phyloP scores from a whole-genome alignment of 441 rosid species.

The Melastoma candidum region DNA sequence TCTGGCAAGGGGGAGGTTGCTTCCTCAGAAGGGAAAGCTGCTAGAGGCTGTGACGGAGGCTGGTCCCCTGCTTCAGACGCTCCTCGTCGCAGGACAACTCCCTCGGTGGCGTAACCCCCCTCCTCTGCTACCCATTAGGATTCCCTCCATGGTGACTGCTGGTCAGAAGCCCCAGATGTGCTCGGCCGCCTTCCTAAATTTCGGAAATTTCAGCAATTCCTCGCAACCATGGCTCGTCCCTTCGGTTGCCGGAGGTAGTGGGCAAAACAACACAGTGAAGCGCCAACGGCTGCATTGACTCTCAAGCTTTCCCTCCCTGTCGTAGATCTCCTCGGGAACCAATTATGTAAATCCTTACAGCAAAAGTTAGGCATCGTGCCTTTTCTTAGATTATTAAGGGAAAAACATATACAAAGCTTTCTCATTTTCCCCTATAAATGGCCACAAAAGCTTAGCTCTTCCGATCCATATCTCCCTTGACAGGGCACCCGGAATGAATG shows the following conservation, averaged over 20 bases:
- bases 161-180: conserved; percentile 26
- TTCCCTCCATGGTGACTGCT: conserved; percentile 25
- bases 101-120: conserved; percentile 96
- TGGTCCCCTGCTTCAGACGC: conserved; percentile 71
- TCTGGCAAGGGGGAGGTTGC: conserved; percentile 34
- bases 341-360: too few relatives aligned
- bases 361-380: too few relatives aligned
- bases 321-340: too few relatives aligned
- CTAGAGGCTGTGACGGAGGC: conserved; percentile 59
- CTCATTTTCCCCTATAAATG: too few relatives aligned
- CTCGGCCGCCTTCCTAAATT: conserved; percentile 42
- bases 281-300: too few relatives aligned
- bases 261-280: conserved; percentile 5
- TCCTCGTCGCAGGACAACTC: conserved; percentile 74
- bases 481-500: too few relatives aligned
- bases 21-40: conserved; percentile 69
- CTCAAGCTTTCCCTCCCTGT: too few relatives aligned
- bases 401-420: too few relatives aligned
- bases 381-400: too few relatives aligned
- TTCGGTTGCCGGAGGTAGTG: conserved; percentile 9
- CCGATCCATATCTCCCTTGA: too few relatives aligned
- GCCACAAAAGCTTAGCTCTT: too few relatives aligned
- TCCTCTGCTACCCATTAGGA: conserved; percentile 41
- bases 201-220: conserved; percentile 22
- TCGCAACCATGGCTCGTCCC: conserved; percentile 15